phyloP scores from a whole-genome alignment of 805 yeast species.

The Candida gorgasii region DNA sequence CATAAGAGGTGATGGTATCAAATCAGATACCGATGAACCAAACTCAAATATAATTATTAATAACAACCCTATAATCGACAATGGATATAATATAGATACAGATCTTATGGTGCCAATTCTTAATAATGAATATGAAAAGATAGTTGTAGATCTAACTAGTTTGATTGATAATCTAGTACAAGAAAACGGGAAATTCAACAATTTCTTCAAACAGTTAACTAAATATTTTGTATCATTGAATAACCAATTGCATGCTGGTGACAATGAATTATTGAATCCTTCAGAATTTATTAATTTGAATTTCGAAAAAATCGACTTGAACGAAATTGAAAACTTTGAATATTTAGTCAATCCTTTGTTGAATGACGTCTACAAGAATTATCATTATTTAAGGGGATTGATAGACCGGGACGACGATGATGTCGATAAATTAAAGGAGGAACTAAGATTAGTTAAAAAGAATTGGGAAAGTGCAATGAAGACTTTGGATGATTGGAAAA shows the following conservation, averaged over 20 bases:
- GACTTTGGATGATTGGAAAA: conserved; percentile 40
- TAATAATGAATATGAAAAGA: conserved; percentile 30
- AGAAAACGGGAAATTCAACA: conserved; percentile 39
- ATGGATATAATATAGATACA: conserved; percentile 11
- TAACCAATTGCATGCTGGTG: conserved; percentile 20
- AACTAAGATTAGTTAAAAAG: conserved; percentile 30
- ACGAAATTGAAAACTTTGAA: conserved; percentile 39
- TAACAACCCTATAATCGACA: conserved; percentile 33
- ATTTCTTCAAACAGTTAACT: conserved; percentile 29
- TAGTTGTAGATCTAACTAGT: conserved; percentile 33
- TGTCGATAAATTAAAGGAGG: conserved; percentile 20
- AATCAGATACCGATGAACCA: conserved; percentile 1
- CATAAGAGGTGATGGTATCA: neutral
- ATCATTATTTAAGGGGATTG: conserved; percentile 28
- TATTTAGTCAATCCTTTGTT: conserved; percentile 34
- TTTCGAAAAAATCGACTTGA: conserved; percentile 15
- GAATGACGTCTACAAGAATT: conserved; percentile 33
- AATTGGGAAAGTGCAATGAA: conserved; percentile 43
- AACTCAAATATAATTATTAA: conserved; percentile 29
- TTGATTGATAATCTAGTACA: conserved; percentile 35
- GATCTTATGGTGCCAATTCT: conserved; percentile 17
- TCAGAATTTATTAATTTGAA: conserved; percentile 19
- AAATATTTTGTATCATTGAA: conserved; percentile 30
- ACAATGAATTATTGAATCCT: conserved; percentile 28
- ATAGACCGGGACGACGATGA: conserved; percentile 12